A percentile compares a stretch with the other conserved stretches of the same genome.
Evolutionary conservation across 2,329 filamentous ascomycete genomes (phyloP).

Genomic region (Xylariaceae sp.): DNA sequence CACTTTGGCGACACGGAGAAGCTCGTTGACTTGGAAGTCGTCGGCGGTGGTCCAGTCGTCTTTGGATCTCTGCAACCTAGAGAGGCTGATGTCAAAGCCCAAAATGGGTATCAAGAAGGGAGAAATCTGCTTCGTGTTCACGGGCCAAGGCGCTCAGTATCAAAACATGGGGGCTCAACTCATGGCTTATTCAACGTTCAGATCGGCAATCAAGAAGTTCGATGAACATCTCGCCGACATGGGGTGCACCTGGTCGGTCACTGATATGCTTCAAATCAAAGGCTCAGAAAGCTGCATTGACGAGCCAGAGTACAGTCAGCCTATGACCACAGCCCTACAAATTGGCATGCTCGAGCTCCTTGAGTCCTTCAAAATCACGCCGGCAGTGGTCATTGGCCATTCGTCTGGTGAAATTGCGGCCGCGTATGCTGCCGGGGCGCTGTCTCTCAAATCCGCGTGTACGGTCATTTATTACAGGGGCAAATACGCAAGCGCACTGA

Average conservation of each 20-base stretch:
- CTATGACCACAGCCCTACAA: constrained; percentile 5
- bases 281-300: background rate
- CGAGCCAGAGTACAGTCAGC: background rate
- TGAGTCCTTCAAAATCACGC: background rate
- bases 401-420: constrained; percentile 13
- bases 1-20: too few relatives aligned
- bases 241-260: too few relatives aligned
- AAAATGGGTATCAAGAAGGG: too few relatives aligned
- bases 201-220: too few relatives aligned
- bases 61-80: too few relatives aligned
- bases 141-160: background rate
- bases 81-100: too few relatives aligned
- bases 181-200: background rate
- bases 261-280: background rate
- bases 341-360: constrained; percentile 1
- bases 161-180: background rate
- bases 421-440: background rate
- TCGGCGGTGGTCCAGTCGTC: too few relatives aligned
- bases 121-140: background rate
- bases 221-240: constrained; percentile 38
- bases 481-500: background rate
- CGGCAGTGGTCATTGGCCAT: constrained; percentile 3
- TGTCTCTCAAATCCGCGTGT: constrained; percentile 2
- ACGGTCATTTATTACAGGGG: constrained; percentile 7
- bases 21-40: too few relatives aligned